Evolutionary conservation across 495 filamentous ascomycete species (phyloP), one percentile per base, ranked within the genome.

Genomic region (Penicillium angulare): DNA sequence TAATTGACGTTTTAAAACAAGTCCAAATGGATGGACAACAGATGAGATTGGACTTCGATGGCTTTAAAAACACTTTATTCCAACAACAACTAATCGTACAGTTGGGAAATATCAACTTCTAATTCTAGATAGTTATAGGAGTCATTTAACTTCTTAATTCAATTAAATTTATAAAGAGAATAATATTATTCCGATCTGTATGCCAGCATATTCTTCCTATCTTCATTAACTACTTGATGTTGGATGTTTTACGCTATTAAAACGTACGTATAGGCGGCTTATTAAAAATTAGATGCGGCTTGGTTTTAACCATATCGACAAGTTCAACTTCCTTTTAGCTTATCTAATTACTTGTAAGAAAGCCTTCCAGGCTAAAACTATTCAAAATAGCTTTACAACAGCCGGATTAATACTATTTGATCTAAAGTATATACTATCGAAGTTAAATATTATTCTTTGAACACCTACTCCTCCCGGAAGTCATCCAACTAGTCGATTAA

Each of bases 21-120:
- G 26, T 27, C 26, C 26, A 27, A 36, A 36, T 36, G 34, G 47
- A 20, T 42, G 24, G 36, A 49, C 36, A 29, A 41, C 36, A 8
- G 26, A 34, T 42, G 12, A 49, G 18, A 49, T 49, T 24, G 18
- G 47, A 8, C 47, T 49, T 26, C 35, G 23, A 1, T 49, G 17
- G 47, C 12, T 49, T 27, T 5, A 49, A 41, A 49, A 49, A 3
- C 10, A 27, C 13, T 49, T 41, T 41, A 49, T 49, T 24, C 47
- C 39, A 10, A 7, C 18, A 1, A 42, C 5, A 23, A 42, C 16
- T 42, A 17, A 7, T 1, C 22, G 39, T 9, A n/a, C 13, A 26
- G 7, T 2, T 1, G 39, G 39, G 7, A 18, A 23, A 21, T 27
- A 27, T 27, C 10, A 10, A 27, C 26, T 27, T 27, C 10, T 27